A percentile compares a stretch with the other conserved stretches of the same genome.
Evolutionary conservation across 257 asterid genomes (phyloP).

Genomic region (Euphrasia confusa): DNA sequence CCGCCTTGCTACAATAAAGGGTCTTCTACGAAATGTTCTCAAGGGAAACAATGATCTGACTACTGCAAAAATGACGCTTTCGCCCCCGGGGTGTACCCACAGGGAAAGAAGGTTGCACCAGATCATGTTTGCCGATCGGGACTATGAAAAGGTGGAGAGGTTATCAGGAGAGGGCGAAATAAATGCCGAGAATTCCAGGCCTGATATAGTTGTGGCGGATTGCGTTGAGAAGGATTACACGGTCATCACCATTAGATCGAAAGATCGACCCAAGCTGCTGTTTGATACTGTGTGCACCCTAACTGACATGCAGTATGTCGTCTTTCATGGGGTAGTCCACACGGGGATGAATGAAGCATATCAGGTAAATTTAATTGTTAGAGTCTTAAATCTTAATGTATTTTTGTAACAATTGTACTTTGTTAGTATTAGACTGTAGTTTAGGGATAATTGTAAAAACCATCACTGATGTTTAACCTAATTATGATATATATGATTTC

Average conservation of each 20-base stretch:
- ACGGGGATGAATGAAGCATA: slow-evolving; percentile 64
- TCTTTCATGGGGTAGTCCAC: slow-evolving; percentile 76
- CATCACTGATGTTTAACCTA: not conserved
- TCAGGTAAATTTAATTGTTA: slow-evolving; percentile 40
- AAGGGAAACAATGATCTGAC: slow-evolving; percentile 51
- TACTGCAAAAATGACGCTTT: slow-evolving; percentile 55
- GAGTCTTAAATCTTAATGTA: not conserved
- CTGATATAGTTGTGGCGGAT: slow-evolving; percentile 52
- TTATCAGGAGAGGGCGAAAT: slow-evolving; percentile 22
- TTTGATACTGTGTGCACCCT: slow-evolving; percentile 75
- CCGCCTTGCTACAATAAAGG: slow-evolving; percentile 48
- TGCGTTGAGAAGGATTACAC: slow-evolving; percentile 66
- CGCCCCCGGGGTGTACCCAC: slow-evolving; percentile 65
- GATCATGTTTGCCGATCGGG: slow-evolving; percentile 82
- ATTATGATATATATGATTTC: too few species aligned
- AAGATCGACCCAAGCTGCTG: slow-evolving; percentile 76
- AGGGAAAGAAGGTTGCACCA: slow-evolving; percentile 82
- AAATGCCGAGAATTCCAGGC: slow-evolving; percentile 39
- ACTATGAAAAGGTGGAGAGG: slow-evolving; percentile 45
- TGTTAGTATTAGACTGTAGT: not conserved
- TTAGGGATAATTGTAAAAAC: not conserved
- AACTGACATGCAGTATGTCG: slow-evolving; percentile 83
- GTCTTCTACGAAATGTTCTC: slow-evolving; percentile 52
- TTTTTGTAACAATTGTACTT: not conserved
- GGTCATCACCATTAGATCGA: slow-evolving; percentile 64